Base-by-base conservation (phyloP, 2,329 filamentous ascomycete species). In the Paraconiothyrium brasiliense region DNA sequence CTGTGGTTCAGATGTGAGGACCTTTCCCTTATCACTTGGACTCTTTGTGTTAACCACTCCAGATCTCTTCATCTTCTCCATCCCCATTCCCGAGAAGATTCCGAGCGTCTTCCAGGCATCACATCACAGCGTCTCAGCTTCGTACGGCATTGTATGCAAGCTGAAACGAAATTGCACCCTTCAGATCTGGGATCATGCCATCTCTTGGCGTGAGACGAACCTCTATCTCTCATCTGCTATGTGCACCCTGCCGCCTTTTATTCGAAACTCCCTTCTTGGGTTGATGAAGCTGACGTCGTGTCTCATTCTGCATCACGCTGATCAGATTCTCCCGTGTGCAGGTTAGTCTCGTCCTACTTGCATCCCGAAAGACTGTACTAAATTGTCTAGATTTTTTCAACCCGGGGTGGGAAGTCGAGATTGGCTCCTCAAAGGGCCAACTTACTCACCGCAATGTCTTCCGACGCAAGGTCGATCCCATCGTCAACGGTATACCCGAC, bases 401-500 rank as follows among this genome's bases (percentile, higher is more conserved):
- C 67, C 87, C 87, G 30, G 86, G 85, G 54, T 89, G 87, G 87
- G 87, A 89, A 67, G 81, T 85, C 4, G 87, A 89, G 67, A 85
- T 89, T 30, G 87, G 87, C 43, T 88, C 85, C 13, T 82, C 83
- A 58, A 83, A 87, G 66, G 86, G 87, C 20, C 79, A 80, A 16
- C 80, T 88, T 44, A 83, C 85, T 58, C 86, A 87, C 68, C 83
- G 85, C 62, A 86, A 86, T 60, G 79, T 81, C 9, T 89, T 88
- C 79, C 79, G 79, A 50, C 82, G 86, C 55, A 88, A 88, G 70
- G 85, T 90, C 47, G 87, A 89, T 64, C 87, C 87, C 1, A 86
- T 90, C 39, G 86, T 89, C 65, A 90, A 90, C 68, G 87, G 87
- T 54, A 89, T 89, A 65, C 84, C 84, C 52, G 85, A 89, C 69